Conservation (phyloP, 2,329 filamentous ascomycete species). For the Aspergillus pseudoterreus region DNA sequence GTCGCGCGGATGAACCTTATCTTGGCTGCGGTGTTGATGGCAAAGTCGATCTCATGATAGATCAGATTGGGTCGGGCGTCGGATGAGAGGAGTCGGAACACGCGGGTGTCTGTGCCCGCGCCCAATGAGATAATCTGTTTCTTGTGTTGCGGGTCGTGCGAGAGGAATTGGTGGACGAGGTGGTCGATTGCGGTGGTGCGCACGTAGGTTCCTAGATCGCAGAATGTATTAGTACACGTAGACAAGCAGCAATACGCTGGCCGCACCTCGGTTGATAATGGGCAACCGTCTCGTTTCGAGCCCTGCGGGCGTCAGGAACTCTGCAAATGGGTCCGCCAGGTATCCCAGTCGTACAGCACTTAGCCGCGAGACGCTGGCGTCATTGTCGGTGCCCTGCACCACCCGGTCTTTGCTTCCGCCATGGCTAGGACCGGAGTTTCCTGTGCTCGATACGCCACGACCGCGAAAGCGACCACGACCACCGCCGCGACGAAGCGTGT, state of each 20-base stretch:
- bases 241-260: neutral
- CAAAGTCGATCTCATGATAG: conserved; percentile 94
- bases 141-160: conserved; percentile 23
- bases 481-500: conserved; percentile 53
- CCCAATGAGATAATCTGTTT: conserved; percentile 86
- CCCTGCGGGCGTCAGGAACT: conserved; percentile 58
- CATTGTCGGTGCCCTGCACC: conserved; percentile 85
- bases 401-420: conserved; percentile 60
- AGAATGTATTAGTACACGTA: neutral
- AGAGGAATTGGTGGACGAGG: conserved; percentile 70
- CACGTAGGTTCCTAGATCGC: conserved; percentile 74
- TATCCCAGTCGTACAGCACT: conserved; percentile 87
- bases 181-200: conserved; percentile 78
- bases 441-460: conserved; percentile 26
- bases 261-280: conserved; percentile 89
- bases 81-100: conserved; percentile 65
- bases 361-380: conserved; percentile 82
- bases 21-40: conserved; percentile 67
- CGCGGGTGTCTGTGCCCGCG: conserved; percentile 88
- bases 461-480: conserved; percentile 48
- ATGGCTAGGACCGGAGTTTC: conserved; percentile 17
- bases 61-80: conserved; percentile 50
- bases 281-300: conserved; percentile 65
- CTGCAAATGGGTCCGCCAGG: conserved; percentile 75
- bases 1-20: conserved; percentile 42